Conservation (phyloP, 2,329 filamentous ascomycete genomes). For the Ophiocordyceps robertsii region DNA sequence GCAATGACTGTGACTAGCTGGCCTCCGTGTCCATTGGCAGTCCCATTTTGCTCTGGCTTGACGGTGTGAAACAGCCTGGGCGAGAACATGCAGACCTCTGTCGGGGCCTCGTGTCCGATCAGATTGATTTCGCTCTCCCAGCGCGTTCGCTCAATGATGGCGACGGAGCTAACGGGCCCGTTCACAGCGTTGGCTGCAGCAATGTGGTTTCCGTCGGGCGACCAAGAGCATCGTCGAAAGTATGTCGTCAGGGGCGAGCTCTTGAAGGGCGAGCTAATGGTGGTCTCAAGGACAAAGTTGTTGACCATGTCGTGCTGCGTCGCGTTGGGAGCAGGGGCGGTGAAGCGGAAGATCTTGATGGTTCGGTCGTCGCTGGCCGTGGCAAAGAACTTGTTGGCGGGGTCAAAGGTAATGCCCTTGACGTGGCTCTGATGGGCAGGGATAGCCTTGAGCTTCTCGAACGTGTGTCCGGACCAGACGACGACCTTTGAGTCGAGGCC, state of each 20-base stretch:
- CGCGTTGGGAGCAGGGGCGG: constrained; percentile 77
- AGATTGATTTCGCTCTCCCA: constrained; percentile 98
- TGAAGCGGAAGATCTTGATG: constrained; percentile 94
- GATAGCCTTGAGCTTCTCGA: constrained; percentile 92
- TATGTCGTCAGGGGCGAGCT: constrained; percentile 93
- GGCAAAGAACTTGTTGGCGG: constrained; percentile 97
- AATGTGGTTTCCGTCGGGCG: constrained; percentile 91
- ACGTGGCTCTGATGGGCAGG: constrained; percentile 93
- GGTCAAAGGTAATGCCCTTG: constrained; percentile 97
- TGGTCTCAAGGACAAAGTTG: constrained; percentile 92
- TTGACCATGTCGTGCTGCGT: constrained; percentile 91
- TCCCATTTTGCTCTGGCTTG: constrained; percentile 43
- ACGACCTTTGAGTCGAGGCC: constrained; percentile 96
- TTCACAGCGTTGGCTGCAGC: constrained; percentile 95
- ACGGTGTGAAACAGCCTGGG: constrained; percentile 73
- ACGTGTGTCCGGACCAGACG: constrained; percentile 95
- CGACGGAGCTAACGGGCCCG: constrained; percentile 90
- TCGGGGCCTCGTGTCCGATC: constrained; percentile 92
- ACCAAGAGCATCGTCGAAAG: constrained; percentile 94
- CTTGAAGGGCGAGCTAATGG: constrained; percentile 74
- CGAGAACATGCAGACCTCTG: constrained; percentile 95
- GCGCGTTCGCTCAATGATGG: constrained; percentile 79
- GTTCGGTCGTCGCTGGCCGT: constrained; percentile 94
- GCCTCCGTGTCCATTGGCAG: constrained; percentile 27
- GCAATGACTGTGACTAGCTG: constrained; percentile 81